phyloP scores from a whole-genome alignment of 2,329 filamentous ascomycete species.

The Ploettnerulaceae sp. region DNA sequence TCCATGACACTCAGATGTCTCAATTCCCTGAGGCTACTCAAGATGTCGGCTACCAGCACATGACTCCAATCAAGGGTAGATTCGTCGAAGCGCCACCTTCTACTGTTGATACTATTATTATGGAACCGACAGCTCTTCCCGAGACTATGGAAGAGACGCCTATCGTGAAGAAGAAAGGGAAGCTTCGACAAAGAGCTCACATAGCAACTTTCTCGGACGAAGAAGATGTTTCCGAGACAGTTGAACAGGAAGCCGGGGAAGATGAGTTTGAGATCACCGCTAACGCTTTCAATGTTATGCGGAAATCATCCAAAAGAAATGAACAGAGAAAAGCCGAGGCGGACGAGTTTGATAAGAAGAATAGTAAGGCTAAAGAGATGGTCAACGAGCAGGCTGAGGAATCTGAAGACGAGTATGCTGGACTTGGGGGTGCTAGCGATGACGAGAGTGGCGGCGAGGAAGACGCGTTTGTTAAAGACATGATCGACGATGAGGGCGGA shows the following conservation, averaged over 20 bases:
- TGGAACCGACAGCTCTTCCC: conserved; percentile 35
- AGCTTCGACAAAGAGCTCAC: conserved; percentile 44
- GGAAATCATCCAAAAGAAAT: conserved; percentile 56
- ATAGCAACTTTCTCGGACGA: conserved; percentile 40
- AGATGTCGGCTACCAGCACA: conserved; percentile 70
- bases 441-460: conserved; percentile 77
- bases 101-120: conserved; percentile 64
- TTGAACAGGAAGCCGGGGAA: conserved; percentile 24
- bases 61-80: conserved; percentile 64
- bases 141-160: conserved; percentile 57
- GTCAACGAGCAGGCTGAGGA: conserved; percentile 93
- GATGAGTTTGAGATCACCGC: conserved; percentile 37
- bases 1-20: conserved; percentile 59
- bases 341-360: conserved; percentile 74
- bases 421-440: conserved; percentile 82
- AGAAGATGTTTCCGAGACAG: conserved; percentile 24
- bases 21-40: conserved; percentile 74
- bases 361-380: conserved; percentile 80
- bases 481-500: conserved; percentile 82
- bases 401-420: conserved; percentile 97
- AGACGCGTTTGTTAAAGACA: conserved; percentile 69
- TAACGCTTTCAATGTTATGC: conserved; percentile 51
- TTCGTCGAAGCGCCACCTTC: conserved; percentile 62
- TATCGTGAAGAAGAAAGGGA: conserved; percentile 55
- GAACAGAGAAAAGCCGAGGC: conserved; percentile 42